These are phyloP conservation scores for Haplosporangium sp. DNA, from an alignment of 371 early-diverging fungal genomes.

Conservation along the genomic window DNA sequence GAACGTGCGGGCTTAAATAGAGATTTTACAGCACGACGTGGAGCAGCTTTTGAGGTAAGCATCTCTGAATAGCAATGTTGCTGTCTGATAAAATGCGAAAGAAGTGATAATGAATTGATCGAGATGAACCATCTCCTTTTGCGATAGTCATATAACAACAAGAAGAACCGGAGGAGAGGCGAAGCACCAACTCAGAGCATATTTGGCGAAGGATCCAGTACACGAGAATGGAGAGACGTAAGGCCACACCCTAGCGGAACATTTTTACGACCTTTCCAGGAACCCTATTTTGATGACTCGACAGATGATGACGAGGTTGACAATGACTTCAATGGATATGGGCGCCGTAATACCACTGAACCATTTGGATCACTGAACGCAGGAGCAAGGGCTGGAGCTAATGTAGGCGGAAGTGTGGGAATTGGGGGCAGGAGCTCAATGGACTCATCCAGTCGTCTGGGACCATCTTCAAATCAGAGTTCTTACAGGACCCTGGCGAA, in stretches of 20 bases:
- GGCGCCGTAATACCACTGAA: slow-evolving; percentile 21
- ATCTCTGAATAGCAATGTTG: neutral
- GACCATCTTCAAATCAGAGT: slow-evolving; percentile 5
- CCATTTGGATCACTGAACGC: slow-evolving; percentile 5
- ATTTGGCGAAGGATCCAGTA: slow-evolving; percentile 50
- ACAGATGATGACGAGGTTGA: slow-evolving; percentile 40
- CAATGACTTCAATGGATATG: slow-evolving; percentile 14
- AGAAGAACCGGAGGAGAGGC: slow-evolving; percentile 46
- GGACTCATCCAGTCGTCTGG: slow-evolving; percentile 6
- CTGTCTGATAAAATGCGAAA: neutral
- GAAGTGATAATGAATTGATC: no score
- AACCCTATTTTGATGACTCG: slow-evolving; percentile 46
- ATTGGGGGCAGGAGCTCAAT: slow-evolving; percentile 5
- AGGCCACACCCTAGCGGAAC: slow-evolving; percentile 27
- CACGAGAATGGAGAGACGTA: slow-evolving; percentile 49
- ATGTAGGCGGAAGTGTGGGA: neutral
- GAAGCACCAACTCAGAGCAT: slow-evolving; percentile 27
- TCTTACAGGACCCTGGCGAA: slow-evolving; percentile 23
- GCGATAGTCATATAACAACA: slow-evolving; percentile 29
- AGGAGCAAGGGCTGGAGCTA: slow-evolving; percentile 2
- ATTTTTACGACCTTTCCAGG: slow-evolving; percentile 32
- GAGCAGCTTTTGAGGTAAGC: slow-evolving; percentile 46
- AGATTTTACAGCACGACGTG: slow-evolving; percentile 44
- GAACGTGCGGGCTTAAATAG: slow-evolving; percentile 45
- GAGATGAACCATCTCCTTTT: neutral